Percentiles rank a stretch among this genome's conserved stretches.
These are phyloP conservation scores for Pleurotus pulmonarius DNA, from an alignment of 768 basidiomycete species.

Conservation along the genomic window DNA sequence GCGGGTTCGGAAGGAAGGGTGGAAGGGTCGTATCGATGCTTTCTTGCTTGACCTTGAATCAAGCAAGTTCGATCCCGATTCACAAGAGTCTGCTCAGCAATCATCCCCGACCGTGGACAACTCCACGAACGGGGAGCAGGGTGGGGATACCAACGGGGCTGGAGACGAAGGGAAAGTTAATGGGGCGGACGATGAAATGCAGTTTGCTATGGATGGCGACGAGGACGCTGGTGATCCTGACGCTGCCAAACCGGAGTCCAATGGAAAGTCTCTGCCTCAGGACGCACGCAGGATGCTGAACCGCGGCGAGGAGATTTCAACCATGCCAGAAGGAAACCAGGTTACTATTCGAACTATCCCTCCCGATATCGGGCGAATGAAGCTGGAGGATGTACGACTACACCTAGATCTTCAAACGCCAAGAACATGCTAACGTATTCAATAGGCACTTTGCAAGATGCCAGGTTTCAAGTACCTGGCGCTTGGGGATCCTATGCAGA, in stretches of 20 bases:
- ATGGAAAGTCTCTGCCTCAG: constrained; percentile 48
- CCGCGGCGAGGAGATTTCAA: constrained; percentile 71
- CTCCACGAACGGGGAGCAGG: constrained; percentile 23
- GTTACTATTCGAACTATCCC: constrained; percentile 95
- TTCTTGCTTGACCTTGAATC: constrained; percentile 80
- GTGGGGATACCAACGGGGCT: constrained; percentile 36
- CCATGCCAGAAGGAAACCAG: constrained; percentile 77
- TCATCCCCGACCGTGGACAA: constrained; percentile 52
- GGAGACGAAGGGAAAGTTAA: constrained; percentile 52
- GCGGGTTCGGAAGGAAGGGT: constrained; percentile 80
- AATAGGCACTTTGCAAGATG: constrained; percentile 69
- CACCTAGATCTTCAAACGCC: constrained; percentile 4
- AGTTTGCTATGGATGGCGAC: constrained; percentile 67
- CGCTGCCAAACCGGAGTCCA: constrained; percentile 46
- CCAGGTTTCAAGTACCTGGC: constrained; percentile 88
- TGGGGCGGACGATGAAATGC: constrained; percentile 65
- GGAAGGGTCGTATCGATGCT: constrained; percentile 66
- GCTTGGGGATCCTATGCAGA: constrained; percentile 87
- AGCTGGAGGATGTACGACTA: constrained; percentile 77
- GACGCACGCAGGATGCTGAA: constrained; percentile 38
- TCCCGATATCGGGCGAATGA: constrained; percentile 85
- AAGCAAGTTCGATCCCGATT: constrained; percentile 82
- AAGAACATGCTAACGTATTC: background rate
- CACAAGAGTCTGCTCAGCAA: constrained; percentile 52
- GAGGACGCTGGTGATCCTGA: constrained; percentile 33